A percentile compares a stretch with the other conserved stretches of the same genome.
phyloP scores from a whole-genome alignment of 2,329 filamentous ascomycete species.

The Fusarium sp. region DNA sequence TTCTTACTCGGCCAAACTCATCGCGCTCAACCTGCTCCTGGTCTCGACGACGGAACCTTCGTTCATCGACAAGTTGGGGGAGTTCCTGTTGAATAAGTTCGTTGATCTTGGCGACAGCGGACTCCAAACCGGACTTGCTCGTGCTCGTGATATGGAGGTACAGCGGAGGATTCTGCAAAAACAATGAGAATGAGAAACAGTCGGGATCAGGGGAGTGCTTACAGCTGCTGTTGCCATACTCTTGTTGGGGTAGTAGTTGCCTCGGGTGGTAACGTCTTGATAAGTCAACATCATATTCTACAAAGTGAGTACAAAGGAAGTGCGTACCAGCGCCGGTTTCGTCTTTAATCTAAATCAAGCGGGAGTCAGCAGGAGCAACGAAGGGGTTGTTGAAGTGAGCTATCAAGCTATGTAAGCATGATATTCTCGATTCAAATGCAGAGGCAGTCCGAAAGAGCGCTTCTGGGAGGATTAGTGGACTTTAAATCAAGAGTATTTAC shows the following conservation, averaged over 20 bases:
- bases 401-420: constrained; percentile 78
- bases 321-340: constrained; percentile 99
- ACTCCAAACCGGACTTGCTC: constrained; percentile 88
- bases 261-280: constrained; percentile 97
- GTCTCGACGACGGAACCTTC: constrained; percentile 87
- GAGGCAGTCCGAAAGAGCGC: constrained; percentile 49
- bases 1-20: constrained; percentile 83
- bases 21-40: constrained; percentile 86
- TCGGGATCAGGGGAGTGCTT: constrained; percentile 54
- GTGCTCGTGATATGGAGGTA: constrained; percentile 97
- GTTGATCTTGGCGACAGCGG: constrained; percentile 87
- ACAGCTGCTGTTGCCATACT: constrained; percentile 94
- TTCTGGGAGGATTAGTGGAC: constrained; percentile 54
- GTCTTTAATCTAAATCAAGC: constrained; percentile 98
- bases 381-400: constrained; percentile 70
- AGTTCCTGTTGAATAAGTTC: constrained; percentile 97
- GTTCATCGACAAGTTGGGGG: constrained; percentile 93
- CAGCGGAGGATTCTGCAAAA: constrained; percentile 82
- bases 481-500: constrained; percentile 78
- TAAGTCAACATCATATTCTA: constrained; percentile 67
- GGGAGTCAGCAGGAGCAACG: constrained; percentile 95
- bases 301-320: constrained; percentile 51
- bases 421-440: constrained; percentile 66
- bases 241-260: constrained; percentile 97
- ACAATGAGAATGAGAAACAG: constrained; percentile 6